phyloP scores from a whole-genome alignment of 169 alveolate genomes.

The Hepatocystis sp. region DNA sequence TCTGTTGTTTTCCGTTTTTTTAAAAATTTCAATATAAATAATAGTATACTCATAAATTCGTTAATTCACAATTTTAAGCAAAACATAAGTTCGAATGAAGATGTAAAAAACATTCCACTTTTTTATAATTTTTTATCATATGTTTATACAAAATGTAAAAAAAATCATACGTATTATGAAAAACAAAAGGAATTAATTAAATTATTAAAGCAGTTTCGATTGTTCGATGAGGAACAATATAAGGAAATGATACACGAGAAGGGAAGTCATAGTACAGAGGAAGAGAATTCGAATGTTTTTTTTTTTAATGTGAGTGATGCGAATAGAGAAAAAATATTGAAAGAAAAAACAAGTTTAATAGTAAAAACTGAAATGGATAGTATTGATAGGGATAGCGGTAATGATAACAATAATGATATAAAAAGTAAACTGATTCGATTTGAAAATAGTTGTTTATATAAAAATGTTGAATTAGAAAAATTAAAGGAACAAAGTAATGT shows the following conservation, averaged over 20 bases:
- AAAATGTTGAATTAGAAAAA: constrained; percentile 31
- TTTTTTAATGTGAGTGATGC: too few relatives aligned
- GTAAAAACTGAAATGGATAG: not conserved
- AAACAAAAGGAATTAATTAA: constrained; percentile 25
- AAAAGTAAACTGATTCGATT: too few relatives aligned
- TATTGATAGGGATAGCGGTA: not conserved
- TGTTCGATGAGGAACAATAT: constrained; percentile 8
- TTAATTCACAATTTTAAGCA: constrained; percentile 64
- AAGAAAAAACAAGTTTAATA: not conserved
- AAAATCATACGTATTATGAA: constrained; percentile 12
- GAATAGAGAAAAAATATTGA: too few relatives aligned
- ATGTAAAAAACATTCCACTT: constrained; percentile 19
- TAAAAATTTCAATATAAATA: constrained; percentile 56
- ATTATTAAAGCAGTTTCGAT: constrained; percentile 6
- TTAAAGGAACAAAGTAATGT: constrained; percentile 32
- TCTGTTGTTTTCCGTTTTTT: constrained; percentile 68
- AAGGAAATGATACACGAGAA: not conserved
- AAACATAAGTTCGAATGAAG: constrained; percentile 23
- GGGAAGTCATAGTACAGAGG: not conserved
- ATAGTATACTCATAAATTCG: constrained; percentile 47
- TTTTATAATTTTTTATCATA: constrained; percentile 66
- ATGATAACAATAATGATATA: not conserved
- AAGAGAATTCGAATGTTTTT: too few relatives aligned
- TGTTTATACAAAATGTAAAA: constrained; percentile 27
- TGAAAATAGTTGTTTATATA: not conserved